Base-by-base conservation (phyloP, 257 asterid genomes). In the Petunia axillaris region DNA sequence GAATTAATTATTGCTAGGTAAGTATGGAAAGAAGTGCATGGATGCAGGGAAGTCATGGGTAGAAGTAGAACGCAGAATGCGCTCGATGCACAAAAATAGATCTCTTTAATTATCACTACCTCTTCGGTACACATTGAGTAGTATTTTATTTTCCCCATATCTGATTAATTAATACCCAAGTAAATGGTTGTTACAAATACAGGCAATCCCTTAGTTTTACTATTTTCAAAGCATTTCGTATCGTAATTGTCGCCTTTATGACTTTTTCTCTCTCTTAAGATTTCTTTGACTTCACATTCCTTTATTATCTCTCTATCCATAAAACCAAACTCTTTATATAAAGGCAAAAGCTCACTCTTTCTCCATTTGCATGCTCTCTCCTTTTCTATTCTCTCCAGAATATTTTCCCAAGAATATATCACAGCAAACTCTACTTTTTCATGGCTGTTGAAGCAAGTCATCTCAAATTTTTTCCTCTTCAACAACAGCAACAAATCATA, bases 391-490 rank as follows among this genome's bases (percentile, higher is more conserved):
- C 62, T 55, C 62, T 15, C 62, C 62, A 48, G 6, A 25, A 54
- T 1, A 54, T 54, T 54, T 25, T 54, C 25, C 60, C n/a, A 78
- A 65, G 76, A 79, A 66, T 46, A 68, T 8, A 43, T 43, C 40
- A 43, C 9, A 66, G 8, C 43, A 9, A 5, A 74, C 15, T 9
- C 2, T 11, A 25, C 54, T 11, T 65, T 79, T 64, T 38, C 54
- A 92, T 93, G 97, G 91, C 93, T 1, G 91, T 91, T 82, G 97
- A 93, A 83, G 94, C 97, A 40, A 89, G 84, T 80, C 90, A 89
- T 85, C 86, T 79, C 78, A 85, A 87, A 82, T 89, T 79, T 53
- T 82, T 88, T 4, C 81, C 88, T 5, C 75, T 85, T 0, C 89
- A 86, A 25, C 80, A 48, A 48, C 80, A 48, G 35, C 77, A 48